Conservation (phyloP, 2,329 filamentous ascomycete species). For the Pseudocercospora eumusae region DNA sequence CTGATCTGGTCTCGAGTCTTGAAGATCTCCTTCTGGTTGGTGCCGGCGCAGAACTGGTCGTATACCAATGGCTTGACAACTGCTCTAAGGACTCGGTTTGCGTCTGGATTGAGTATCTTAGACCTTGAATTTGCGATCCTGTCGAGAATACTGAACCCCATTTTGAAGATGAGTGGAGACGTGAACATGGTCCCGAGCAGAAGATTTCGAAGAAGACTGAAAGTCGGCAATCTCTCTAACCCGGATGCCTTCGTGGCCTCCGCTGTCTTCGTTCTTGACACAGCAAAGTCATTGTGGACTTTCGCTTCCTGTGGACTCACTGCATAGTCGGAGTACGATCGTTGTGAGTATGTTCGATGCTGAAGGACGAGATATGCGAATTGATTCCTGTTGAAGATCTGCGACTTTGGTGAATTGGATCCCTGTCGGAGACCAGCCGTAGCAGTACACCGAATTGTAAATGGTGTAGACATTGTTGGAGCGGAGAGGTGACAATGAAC, state of each 20-base stretch:
- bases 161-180: constrained; percentile 37
- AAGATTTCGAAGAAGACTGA: constrained; percentile 37
- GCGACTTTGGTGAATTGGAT: not conserved
- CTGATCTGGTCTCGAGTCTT: constrained; percentile 51
- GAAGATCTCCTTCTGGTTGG: constrained; percentile 51
- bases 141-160: constrained; percentile 38
- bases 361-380: not conserved
- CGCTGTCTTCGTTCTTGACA: constrained; percentile 17
- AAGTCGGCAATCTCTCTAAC: constrained; percentile 28
- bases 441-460: constrained; percentile 8
- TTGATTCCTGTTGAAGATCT: not conserved
- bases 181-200: constrained; percentile 39
- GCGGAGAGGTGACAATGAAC: not conserved
- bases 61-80: constrained; percentile 54
- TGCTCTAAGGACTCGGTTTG: constrained; percentile 49
- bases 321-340: constrained; percentile 17
- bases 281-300: constrained; percentile 16
- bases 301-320: constrained; percentile 5
- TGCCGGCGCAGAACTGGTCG: constrained; percentile 60
- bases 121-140: constrained; percentile 48
- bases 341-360: constrained; percentile 8
- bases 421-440: constrained; percentile 11
- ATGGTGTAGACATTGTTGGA: constrained; percentile 6
- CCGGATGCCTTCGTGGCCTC: constrained; percentile 21
- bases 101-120: constrained; percentile 50